Evolutionary conservation across 306 rosid species (phyloP).

Genomic region (Citrullus amarus): DNA sequence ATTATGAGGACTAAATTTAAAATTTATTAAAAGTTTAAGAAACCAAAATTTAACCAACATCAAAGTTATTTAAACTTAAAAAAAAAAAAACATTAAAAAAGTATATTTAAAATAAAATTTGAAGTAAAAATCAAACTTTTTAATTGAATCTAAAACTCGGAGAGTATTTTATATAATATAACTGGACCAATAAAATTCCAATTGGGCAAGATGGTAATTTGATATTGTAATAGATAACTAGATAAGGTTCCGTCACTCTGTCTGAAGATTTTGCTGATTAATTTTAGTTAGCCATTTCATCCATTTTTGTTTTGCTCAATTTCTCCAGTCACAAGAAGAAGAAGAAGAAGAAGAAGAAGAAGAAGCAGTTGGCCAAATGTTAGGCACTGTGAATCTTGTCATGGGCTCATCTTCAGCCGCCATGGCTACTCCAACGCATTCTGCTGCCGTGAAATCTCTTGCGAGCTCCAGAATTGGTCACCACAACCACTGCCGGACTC

Average conservation of each 20-base stretch:
- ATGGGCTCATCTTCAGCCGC: constrained; percentile 21
- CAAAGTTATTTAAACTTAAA: too few species aligned
- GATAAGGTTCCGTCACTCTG: constrained; percentile 16
- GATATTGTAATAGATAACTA: background rate
- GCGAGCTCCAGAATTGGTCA: constrained; percentile 13
- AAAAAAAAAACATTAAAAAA: too few species aligned
- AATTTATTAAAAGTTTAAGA: too few species aligned
- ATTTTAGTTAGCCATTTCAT: background rate
- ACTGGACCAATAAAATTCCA: too few species aligned
- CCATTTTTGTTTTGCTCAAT: background rate
- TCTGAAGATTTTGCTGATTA: background rate
- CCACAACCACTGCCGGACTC: constrained; percentile 4
- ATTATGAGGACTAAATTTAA: too few species aligned
- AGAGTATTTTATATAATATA: too few species aligned
- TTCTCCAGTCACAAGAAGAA: background rate
- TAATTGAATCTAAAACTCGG: too few species aligned
- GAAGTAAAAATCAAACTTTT: too few species aligned
- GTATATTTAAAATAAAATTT: too few species aligned
- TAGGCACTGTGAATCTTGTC: constrained; percentile 13
- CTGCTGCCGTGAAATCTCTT: background rate
- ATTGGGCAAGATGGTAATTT: constrained; percentile 8
- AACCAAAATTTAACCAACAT: too few species aligned
- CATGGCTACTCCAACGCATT: constrained; percentile 4
- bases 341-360: background rate
- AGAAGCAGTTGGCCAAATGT: background rate